Evolutionary conservation across 1,139 yeast genomes (phyloP).

Genomic region (Groenewaldozyma sp.): DNA sequence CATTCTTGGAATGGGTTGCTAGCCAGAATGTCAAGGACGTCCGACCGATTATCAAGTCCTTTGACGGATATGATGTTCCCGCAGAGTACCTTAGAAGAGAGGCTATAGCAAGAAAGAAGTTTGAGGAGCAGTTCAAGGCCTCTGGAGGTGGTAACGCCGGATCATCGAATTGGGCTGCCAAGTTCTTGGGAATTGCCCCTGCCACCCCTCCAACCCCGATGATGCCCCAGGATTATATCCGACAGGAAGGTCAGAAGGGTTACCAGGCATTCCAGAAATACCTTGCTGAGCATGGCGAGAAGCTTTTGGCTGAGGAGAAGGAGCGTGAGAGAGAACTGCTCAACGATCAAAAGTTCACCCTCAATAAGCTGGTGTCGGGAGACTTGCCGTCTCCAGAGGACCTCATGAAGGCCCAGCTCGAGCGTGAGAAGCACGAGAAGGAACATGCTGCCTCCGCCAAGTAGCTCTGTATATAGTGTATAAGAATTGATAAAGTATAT

Average conservation of each 20-base stretch:
- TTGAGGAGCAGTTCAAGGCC: conserved; percentile 59
- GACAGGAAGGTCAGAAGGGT: conserved; percentile 89
- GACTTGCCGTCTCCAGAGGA: conserved; percentile 84
- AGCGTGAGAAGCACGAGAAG: not conserved
- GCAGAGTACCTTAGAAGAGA: conserved; percentile 79
- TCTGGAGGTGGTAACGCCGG: conserved; percentile 31
- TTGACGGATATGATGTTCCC: conserved; percentile 55
- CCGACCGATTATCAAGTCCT: conserved; percentile 75
- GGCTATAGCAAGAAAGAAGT: conserved; percentile 55
- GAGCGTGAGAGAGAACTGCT: conserved; percentile 70
- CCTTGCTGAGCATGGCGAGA: conserved; percentile 81
- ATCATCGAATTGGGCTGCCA: conserved; percentile 52
- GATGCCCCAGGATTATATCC: conserved; percentile 83
- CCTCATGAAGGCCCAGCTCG: conserved; percentile 55
- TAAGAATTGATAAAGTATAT: no score
- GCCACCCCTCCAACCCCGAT: conserved; percentile 51
- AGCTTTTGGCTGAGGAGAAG: conserved; percentile 73
- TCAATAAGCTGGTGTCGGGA: conserved; percentile 75
- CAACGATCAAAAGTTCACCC: conserved; percentile 67
- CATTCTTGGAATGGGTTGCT: conserved; percentile 90
- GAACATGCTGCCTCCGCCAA: no score
- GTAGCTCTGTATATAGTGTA: no score
- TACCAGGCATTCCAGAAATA: conserved; percentile 76
- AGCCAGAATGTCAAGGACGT: conserved; percentile 87
- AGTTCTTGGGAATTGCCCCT: conserved; percentile 53